Conservation (phyloP, 2,329 filamentous ascomycete species). For the Penicillium sclerotigenum region DNA sequence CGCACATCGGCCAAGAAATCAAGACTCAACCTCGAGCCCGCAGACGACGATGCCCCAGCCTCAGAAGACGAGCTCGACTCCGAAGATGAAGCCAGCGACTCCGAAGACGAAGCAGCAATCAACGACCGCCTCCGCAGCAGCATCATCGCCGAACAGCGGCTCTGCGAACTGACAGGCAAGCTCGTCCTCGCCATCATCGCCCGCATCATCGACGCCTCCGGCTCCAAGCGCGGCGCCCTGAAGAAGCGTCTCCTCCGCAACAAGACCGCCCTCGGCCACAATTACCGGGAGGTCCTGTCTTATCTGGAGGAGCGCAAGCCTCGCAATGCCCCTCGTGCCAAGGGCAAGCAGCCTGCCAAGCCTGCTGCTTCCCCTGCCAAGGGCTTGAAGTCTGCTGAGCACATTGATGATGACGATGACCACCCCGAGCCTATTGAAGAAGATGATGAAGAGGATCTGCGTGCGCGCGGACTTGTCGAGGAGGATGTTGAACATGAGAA, state of each 20-base stretch:
- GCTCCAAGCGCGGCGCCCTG: constrained; percentile 60
- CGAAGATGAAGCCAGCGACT: constrained; percentile 33
- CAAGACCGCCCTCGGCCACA: constrained; percentile 72
- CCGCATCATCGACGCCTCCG: constrained; percentile 66
- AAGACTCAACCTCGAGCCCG: constrained; percentile 42
- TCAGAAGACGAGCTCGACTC: constrained; percentile 58
- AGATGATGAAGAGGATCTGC: constrained; percentile 45
- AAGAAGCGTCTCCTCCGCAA: constrained; percentile 73
- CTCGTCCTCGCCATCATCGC: constrained; percentile 77
- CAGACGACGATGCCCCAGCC: constrained; percentile 71
- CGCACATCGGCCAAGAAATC: constrained; percentile 70
- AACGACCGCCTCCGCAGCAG: constrained; percentile 60
- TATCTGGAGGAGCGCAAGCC: constrained; percentile 70
- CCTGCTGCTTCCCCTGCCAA: constrained; percentile 20
- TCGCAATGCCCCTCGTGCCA: constrained; percentile 27
- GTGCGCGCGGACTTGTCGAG: constrained; percentile 35
- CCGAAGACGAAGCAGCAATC: constrained; percentile 37
- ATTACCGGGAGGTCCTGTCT: constrained; percentile 78
- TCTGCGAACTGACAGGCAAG: constrained; percentile 83
- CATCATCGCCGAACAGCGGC: constrained; percentile 75
- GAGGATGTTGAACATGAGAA: constrained; percentile 39
- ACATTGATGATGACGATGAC: constrained; percentile 43
- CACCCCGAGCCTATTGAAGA: constrained; percentile 32
- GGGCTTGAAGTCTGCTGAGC: constrained; percentile 40
- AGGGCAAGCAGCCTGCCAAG: constrained; percentile 34